These are phyloP conservation scores for Rubia yunnanensis DNA, from an alignment of 257 asterid genomes.

Conservation along the genomic window DNA sequence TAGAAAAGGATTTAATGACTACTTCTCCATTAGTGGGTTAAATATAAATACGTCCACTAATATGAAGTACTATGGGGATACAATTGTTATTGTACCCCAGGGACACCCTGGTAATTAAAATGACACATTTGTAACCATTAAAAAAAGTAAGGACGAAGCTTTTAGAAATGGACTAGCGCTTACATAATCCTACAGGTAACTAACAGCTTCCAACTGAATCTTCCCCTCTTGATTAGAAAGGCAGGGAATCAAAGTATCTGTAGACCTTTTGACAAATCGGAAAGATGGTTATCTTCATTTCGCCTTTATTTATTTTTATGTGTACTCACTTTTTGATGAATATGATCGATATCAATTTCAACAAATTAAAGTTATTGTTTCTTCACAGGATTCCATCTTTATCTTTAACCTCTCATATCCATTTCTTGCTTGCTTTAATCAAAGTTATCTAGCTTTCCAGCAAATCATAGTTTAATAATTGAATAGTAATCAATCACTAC, in stretches of 20 bases:
- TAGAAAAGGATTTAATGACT: no score
- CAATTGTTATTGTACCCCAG: no score
- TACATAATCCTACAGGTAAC: background rate
- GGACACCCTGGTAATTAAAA: no score
- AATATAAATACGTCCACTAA: no score
- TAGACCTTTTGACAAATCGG: conserved; percentile 18
- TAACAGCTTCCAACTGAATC: conserved; percentile 10
- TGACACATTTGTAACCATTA: no score
- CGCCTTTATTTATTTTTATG: background rate
- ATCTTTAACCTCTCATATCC: background rate
- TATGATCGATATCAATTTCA: background rate
- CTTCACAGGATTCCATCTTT: conserved; percentile 7
- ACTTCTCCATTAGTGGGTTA: no score
- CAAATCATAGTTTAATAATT: background rate
- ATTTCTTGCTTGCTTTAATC: background rate
- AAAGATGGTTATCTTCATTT: conserved; percentile 1
- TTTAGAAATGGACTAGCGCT: no score
- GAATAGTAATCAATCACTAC: background rate
- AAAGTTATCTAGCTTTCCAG: background rate
- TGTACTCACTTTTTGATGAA: background rate
- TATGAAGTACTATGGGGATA: no score
- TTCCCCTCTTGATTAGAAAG: background rate
- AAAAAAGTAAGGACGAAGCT: no score
- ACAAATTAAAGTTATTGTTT: conserved; percentile 1
- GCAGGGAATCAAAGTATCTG: conserved; percentile 4